Conservation (phyloP, 2,329 filamentous ascomycete species). For the Cytospora schulzeri region DNA sequence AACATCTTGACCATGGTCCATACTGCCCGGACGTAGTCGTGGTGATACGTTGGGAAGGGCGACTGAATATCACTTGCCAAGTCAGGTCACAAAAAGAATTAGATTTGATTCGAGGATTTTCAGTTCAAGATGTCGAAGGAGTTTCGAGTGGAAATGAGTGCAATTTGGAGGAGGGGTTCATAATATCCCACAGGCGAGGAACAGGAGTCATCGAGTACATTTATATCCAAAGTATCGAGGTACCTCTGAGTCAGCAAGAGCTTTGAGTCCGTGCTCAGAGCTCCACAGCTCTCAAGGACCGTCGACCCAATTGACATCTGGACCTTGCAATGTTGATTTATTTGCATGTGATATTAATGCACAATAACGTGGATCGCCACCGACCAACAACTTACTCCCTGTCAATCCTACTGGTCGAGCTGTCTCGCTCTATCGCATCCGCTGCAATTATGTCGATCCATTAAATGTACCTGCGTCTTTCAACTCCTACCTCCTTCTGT, state of each 20-base stretch:
- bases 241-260: neutral
- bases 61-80: no score
- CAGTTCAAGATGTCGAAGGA: neutral
- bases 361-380: neutral
- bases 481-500: neutral
- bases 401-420: neutral
- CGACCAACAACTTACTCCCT: neutral
- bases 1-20: neutral
- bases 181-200: neutral
- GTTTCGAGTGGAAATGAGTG: neutral
- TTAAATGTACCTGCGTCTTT: conserved; percentile 1
- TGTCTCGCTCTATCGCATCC: neutral
- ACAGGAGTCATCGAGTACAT: neutral
- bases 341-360: conserved; percentile 35
- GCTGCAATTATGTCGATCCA: conserved; percentile 10
- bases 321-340: conserved; percentile 21
- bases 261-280: neutral
- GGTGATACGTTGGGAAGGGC: neutral
- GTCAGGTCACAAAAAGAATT: neutral
- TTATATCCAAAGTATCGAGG: neutral
- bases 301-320: no score
- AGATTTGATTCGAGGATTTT: neutral
- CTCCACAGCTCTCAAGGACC: neutral
- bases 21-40: no score
- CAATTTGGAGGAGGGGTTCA: neutral